Evolutionary conservation across 225 moss, liverwort and hornwort genomes (phyloP).

Genomic region (Straminergon stramineum): DNA sequence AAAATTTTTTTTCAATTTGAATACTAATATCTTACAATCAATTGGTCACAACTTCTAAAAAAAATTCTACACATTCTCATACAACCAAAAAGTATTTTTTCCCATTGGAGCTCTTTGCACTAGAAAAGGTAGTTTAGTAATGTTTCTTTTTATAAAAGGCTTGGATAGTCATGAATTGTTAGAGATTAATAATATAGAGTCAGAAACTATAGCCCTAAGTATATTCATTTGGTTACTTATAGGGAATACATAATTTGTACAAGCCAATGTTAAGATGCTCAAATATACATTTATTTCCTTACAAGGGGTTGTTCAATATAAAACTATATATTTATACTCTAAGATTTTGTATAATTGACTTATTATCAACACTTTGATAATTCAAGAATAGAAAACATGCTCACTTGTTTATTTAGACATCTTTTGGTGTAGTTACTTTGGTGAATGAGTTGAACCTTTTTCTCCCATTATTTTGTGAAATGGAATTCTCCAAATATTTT

Average conservation of each 20-base stretch:
- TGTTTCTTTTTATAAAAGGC: background rate
- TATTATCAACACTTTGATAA: background rate
- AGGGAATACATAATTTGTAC: background rate
- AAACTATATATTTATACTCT: too few species aligned
- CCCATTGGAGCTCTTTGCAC: background rate
- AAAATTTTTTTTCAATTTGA: background rate
- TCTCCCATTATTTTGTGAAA: too few species aligned
- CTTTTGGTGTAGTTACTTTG: background rate
- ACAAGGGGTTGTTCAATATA: background rate
- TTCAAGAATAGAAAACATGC: background rate
- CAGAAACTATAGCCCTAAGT: background rate
- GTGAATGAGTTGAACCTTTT: background rate
- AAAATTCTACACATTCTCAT: too few species aligned
- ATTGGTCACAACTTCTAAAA: too few species aligned
- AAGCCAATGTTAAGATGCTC: background rate
- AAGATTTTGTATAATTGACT: background rate
- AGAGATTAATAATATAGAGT: background rate
- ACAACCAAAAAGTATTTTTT: background rate
- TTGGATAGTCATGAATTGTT: accelerated
- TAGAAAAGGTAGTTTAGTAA: background rate
- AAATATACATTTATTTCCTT: background rate
- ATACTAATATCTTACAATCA: background rate
- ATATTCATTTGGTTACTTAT: background rate
- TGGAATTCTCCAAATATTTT: background rate
- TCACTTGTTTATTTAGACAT: background rate